Conservation (phyloP, 257 asterid species). For the Vinca minor region DNA sequence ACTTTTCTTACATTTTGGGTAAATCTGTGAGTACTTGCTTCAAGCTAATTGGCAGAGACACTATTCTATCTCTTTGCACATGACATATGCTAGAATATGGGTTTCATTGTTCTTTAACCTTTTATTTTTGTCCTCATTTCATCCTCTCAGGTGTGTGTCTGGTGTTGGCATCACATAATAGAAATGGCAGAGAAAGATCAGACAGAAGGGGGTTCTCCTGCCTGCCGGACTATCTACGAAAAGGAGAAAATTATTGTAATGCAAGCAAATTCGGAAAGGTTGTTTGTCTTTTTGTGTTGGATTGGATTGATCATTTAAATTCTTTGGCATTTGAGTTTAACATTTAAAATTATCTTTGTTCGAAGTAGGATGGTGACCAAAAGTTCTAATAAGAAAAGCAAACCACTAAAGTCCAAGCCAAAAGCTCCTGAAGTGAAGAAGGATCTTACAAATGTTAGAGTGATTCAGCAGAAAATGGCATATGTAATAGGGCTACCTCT, state of each 20-base stretch:
- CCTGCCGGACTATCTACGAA: conserved; percentile 72
- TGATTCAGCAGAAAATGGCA: conserved; percentile 91
- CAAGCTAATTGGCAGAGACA: neutral
- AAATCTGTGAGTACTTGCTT: neutral
- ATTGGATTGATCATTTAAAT: conserved; percentile 6
- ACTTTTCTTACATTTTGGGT: neutral
- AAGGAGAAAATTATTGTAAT: conserved; percentile 76
- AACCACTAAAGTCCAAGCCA: conserved; percentile 73
- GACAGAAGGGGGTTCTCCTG: conserved; percentile 90
- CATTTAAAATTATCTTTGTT: conserved; percentile 2
- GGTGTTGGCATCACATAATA: conserved; percentile 98
- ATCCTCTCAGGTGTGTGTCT: conserved; percentile 63
- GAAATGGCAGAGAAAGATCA: conserved; percentile 91
- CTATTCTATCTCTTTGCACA: too few species aligned
- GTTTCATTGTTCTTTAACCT: conserved; percentile 2
- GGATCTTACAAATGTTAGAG: conserved; percentile 82
- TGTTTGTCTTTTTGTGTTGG: conserved; percentile 11
- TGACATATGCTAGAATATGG: neutral
- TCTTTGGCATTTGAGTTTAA: conserved; percentile 15
- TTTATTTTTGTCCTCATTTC: conserved; percentile 6
- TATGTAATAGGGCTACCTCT: conserved; percentile 91
- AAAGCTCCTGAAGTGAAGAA: conserved; percentile 66
- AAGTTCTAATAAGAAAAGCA: conserved; percentile 49
- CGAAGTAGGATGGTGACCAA: conserved; percentile 42
- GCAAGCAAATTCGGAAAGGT: conserved; percentile 80